Evolutionary conservation across 495 filamentous ascomycete genomes (phyloP).

Genomic region (Apodospora peruviana): DNA sequence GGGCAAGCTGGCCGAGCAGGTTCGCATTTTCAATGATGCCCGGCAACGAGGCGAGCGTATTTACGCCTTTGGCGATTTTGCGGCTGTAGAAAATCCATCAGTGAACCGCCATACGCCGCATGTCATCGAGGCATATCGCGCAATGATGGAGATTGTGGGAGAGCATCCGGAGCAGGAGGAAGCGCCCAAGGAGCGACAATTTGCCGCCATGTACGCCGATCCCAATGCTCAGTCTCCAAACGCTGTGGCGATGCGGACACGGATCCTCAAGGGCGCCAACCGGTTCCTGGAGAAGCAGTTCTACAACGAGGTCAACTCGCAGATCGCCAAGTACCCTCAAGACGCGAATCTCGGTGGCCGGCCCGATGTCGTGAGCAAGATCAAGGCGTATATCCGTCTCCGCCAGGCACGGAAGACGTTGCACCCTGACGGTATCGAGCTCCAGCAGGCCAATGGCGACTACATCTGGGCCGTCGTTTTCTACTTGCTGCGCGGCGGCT

Average conservation of each 20-base stretch:
- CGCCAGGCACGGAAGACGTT: conserved; percentile 71
- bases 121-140: conserved; percentile 71
- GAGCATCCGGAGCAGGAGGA: conserved; percentile 55
- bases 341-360: conserved; percentile 88
- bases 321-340: conserved; percentile 73
- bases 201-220: conserved; percentile 66
- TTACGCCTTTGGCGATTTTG: conserved; percentile 68
- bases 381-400: conserved; percentile 84
- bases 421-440: conserved; percentile 62
- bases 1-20: conserved; percentile 65
- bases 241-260: conserved; percentile 59
- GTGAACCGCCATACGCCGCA: conserved; percentile 61
- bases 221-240: conserved; percentile 56
- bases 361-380: conserved; percentile 80
- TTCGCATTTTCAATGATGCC: conserved; percentile 67
- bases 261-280: conserved; percentile 72
- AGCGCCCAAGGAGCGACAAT: conserved; percentile 69
- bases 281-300: conserved; percentile 69
- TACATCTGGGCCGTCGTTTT: conserved; percentile 93
- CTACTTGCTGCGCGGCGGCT: conserved; percentile 82
- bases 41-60: conserved; percentile 59
- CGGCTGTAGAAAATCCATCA: conserved; percentile 59
- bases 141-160: conserved; percentile 65
- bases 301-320: conserved; percentile 63
- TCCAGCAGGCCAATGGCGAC: conserved; percentile 71